A percentile compares a stretch with the other conserved stretches of the same genome.
Conservation (phyloP, 75 land plant genomes). For the Pinus taeda region DNA sequence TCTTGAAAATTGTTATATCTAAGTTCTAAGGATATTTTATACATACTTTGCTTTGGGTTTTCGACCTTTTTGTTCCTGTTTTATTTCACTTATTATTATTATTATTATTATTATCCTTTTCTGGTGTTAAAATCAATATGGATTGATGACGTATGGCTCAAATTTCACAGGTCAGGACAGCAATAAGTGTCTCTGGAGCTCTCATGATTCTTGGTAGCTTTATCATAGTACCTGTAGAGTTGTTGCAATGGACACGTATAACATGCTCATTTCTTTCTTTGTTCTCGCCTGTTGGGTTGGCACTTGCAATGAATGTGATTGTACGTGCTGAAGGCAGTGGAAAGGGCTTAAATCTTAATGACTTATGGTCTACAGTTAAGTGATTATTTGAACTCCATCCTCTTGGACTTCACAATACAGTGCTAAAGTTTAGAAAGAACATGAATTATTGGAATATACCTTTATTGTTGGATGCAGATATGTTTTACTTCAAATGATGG, state of each 20-base stretch:
- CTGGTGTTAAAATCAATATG: background rate
- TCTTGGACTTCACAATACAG: background rate
- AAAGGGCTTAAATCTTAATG: slow-evolving; percentile 16
- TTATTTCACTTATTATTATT: background rate
- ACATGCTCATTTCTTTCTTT: slow-evolving; percentile 20
- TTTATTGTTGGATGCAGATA: background rate
- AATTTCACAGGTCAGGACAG: slow-evolving; percentile 21
- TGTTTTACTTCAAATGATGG: background rate
- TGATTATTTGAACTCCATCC: background rate
- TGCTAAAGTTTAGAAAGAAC: background rate
- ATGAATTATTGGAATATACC: background rate
- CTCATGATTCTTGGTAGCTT: slow-evolving; percentile 29
- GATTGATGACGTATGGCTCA: background rate
- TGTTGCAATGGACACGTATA: slow-evolving; percentile 18
- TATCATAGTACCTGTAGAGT: slow-evolving; percentile 27
- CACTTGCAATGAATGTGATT: slow-evolving; percentile 27
- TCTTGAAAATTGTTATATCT: background rate
- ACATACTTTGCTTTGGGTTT: background rate
- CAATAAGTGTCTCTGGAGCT: slow-evolving; percentile 24
- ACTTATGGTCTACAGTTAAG: slow-evolving; percentile 38
- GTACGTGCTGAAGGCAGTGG: slow-evolving; percentile 33
- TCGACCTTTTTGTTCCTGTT: background rate
- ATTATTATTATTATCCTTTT: background rate
- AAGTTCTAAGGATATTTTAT: background rate
- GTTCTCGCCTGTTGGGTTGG: slow-evolving; percentile 28